Conservation (phyloP, 2,329 filamentous ascomycete genomes). For the Teratosphaeria epicoccoides region DNA sequence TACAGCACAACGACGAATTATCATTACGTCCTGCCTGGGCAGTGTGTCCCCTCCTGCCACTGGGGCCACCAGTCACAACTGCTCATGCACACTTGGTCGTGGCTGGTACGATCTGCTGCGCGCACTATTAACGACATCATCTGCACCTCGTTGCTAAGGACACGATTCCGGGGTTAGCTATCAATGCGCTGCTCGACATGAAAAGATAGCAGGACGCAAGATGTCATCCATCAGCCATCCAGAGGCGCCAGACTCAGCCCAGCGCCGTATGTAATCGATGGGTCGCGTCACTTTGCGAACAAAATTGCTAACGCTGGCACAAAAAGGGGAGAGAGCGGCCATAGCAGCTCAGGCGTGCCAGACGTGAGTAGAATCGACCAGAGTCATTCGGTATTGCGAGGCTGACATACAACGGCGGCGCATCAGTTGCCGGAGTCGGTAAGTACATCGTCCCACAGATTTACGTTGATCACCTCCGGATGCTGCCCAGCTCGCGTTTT, state of each 20-base stretch:
- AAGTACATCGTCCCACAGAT: background rate
- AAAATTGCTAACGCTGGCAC: background rate
- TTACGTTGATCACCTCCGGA: background rate
- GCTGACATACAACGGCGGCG: background rate
- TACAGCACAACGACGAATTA: background rate
- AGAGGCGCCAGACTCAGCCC: slow-evolving; percentile 2
- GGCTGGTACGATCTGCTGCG: background rate
- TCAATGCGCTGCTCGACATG: background rate
- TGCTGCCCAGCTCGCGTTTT: background rate
- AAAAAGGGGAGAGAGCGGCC: slow-evolving; percentile 31
- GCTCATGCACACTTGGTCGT: background rate
- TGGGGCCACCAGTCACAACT: background rate
- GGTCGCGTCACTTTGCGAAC: background rate
- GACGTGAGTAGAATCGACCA: slow-evolving; percentile 37
- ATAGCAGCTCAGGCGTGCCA: slow-evolving; percentile 49
- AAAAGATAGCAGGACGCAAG: background rate
- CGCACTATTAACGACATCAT: no score
- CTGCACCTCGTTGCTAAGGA: background rate
- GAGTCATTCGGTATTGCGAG: slow-evolving; percentile 1
- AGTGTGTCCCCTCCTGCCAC: background rate
- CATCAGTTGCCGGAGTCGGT: background rate
- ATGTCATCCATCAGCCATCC: background rate
- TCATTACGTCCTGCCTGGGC: background rate
- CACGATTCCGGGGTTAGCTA: background rate
- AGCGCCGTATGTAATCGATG: slow-evolving; percentile 15